These are phyloP conservation scores for Pseudonitzschia multiseries DNA, from an alignment of 108 stramenopile species.

Conservation along the genomic window DNA sequence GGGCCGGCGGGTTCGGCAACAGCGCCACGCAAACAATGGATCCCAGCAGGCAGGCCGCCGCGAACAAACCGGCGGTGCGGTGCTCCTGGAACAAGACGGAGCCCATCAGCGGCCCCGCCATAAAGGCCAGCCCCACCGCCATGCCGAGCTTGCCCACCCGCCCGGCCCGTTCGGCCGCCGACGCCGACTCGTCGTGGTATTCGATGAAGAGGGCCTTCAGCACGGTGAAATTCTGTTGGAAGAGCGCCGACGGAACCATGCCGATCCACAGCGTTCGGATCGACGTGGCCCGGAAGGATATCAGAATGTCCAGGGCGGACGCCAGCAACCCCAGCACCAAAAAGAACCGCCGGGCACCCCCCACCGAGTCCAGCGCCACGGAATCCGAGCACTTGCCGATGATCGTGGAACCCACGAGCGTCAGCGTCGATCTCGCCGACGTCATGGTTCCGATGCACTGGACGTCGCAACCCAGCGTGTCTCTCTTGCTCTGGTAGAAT, in stretches of 20 bases:
- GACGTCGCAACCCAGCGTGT: conserved; percentile 69
- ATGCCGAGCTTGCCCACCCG: conserved; percentile 79
- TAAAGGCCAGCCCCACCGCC: conserved; percentile 80
- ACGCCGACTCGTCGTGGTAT: conserved; percentile 59
- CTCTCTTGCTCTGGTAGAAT: conserved; percentile 61
- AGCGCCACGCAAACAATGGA: conserved; percentile 37
- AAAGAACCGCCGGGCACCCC: conserved; percentile 53
- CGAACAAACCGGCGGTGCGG: conserved; percentile 47
- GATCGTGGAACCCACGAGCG: conserved; percentile 63
- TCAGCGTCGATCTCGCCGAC: conserved; percentile 64
- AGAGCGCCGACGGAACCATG: conserved; percentile 69
- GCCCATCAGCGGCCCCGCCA: conserved; percentile 73
- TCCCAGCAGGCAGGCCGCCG: conserved; percentile 43
- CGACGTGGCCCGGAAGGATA: conserved; percentile 37
- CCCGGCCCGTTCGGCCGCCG: conserved; percentile 50
- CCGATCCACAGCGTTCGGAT: conserved; percentile 62
- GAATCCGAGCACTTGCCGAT: conserved; percentile 74
- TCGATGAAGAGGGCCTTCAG: conserved; percentile 74
- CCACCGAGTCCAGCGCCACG: conserved; percentile 13
- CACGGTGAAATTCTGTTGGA: conserved; percentile 80
- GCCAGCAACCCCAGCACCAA: conserved; percentile 66
- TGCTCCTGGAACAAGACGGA: conserved; percentile 45
- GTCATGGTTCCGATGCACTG: conserved; percentile 79
- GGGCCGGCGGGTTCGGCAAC: conserved; percentile 37
- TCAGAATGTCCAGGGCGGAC: conserved; percentile 39